Evolutionary conservation across 768 basidiomycete genomes (phyloP).

Genomic region (Pseudohyphozyma bogoriensis): DNA sequence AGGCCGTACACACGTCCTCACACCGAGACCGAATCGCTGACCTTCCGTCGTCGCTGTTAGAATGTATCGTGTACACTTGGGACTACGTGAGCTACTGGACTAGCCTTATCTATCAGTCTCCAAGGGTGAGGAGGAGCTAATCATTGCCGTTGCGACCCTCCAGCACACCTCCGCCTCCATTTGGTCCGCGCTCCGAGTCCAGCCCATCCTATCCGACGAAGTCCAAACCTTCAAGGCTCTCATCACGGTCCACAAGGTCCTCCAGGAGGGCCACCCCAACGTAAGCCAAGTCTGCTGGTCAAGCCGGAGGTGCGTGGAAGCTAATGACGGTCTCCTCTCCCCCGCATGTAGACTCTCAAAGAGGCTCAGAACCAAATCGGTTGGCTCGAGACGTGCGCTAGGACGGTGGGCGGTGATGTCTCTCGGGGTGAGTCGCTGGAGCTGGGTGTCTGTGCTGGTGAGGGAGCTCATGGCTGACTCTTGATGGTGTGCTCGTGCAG

Average conservation of each 20-base stretch:
- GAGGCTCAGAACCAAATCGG: conserved; percentile 94
- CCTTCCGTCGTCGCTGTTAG: conserved; percentile 43
- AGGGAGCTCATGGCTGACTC: neutral
- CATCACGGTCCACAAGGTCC: conserved; percentile 92
- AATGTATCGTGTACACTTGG: conserved; percentile 98
- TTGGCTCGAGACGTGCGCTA: conserved; percentile 94
- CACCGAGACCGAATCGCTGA: too few relatives aligned
- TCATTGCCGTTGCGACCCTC: neutral
- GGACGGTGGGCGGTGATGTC: conserved; percentile 72
- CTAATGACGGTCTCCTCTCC: neutral
- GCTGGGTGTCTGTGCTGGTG: neutral
- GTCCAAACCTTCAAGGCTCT: conserved; percentile 97
- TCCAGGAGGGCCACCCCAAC: conserved; percentile 93
- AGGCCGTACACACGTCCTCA: too few relatives aligned
- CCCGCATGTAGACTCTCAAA: conserved; percentile 63
- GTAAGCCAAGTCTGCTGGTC: conserved; percentile 49
- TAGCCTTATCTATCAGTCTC: too few relatives aligned
- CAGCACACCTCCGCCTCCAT: conserved; percentile 85
- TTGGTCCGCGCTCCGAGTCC: conserved; percentile 93
- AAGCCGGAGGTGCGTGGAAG: neutral
- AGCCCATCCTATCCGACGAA: conserved; percentile 93
- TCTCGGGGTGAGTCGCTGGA: conserved; percentile 51
- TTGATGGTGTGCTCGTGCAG: conserved; percentile 40
- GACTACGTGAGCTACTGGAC: conserved; percentile 50
- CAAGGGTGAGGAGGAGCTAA: too few relatives aligned